Base-by-base conservation (phyloP, 441 rosid genomes). In the Biscutella laevigata region DNA sequence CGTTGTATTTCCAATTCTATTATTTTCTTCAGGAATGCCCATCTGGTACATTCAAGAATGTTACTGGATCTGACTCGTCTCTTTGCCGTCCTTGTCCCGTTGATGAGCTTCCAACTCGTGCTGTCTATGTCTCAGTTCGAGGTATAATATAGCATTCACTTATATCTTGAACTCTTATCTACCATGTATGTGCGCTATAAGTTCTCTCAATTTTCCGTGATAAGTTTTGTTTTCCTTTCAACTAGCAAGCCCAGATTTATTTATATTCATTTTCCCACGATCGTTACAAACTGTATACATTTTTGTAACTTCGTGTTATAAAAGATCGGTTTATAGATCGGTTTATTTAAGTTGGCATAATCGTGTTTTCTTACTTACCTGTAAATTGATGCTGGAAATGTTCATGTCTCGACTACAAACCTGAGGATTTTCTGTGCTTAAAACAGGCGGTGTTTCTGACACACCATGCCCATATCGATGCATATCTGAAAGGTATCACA, bases 381-480 rank as follows among this genome's bases (percentile, higher is more conserved):
- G 20, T 59, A 44, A 66, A 4, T 16, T 30, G 20, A 26, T 52
- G 56, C 30, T 30, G 21, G 14, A 59, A 24, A 24, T 30, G 36
- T 19, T 7, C 10, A 52, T 45, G 36, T n/a, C 54, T 58, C 36
- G 37, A 37, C 13, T 41, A 60, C 26, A 15, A 48, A 32, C 48
- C 57, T 53, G 34, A 53, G 48, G 21, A 30, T n/a, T 34, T 61
- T 53, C 26, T 61, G 21, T 27, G 42, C 60, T 11, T 41, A 45
- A 30, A 62, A 65, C 80, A 90, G 99, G 99, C 73, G 99, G 98
- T 63, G 74, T 83, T 72, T 68, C 78, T 41, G 88, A 77, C 80
- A 82, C 86, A 45, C 99, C 96, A 45, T 94, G 99, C 73, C 97
- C 97, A 12, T 89, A 79, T 68, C 65, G 71, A 70, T 94, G 97